Evolutionary conservation across 257 asterid genomes (phyloP), one percentile per base, ranked within the genome.

Genomic region (Solanum peruvianum): DNA sequence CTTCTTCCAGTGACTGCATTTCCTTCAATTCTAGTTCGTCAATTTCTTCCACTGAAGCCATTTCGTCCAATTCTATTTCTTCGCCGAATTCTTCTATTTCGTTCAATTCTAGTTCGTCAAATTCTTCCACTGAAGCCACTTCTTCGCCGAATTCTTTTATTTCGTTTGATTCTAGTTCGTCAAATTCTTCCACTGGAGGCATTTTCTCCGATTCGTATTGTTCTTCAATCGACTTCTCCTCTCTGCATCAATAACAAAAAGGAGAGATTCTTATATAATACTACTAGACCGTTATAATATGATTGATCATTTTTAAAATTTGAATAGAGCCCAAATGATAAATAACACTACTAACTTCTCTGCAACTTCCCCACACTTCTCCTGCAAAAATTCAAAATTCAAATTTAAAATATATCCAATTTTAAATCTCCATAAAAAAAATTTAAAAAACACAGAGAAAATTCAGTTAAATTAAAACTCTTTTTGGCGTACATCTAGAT

Each of bases 401-500:
- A 89, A 92, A 77, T 76, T 60, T 88, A 87, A 89, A 87, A 42
- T 12, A 41, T 13, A 42, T 77, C 27, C 14, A 6, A 21, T 60
- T 60, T 60, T 60, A 60, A 21, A 23, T 21, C 27, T 11, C 10
- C 60, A 58, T 58, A 21, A 9, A 42, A 16, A 6, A n/a, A n/a
- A n/a, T n/a, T n/a, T n/a, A 71, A 18, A 16, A 31, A 33, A 33
- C 14, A 3, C 4, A 20, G 4, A 66, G 16, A 83, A 62, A 37
- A 67, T 39, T 83, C 35, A 62, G 64, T 13, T 83, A n/a, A 42
- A 83, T 4, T 41, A 39, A 35, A 5, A 58, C 49, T 10, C 4
- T 44, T 0, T 33, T 71, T 37, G 6, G 45, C 71, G 76, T 52
- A 94, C 96, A 92, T 93, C 69, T 89, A 92, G 98, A 95, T 95